These are phyloP conservation scores for Cladophialophora chaetospira DNA, from an alignment of 2,329 filamentous ascomycete species.

Conservation along the genomic window DNA sequence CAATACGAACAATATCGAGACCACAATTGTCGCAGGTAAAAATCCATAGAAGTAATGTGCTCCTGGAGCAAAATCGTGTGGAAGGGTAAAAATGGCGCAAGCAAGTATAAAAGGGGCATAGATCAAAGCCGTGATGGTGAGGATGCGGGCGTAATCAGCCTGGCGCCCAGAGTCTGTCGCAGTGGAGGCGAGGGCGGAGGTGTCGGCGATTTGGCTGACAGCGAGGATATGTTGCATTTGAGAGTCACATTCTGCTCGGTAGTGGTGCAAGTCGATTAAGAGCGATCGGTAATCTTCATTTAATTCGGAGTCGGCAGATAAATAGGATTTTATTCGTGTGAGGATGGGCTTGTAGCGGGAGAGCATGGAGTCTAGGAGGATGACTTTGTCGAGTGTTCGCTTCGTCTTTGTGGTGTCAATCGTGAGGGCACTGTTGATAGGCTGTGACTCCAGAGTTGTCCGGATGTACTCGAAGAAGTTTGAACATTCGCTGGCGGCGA, in stretches of 20 bases:
- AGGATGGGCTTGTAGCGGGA: conserved; percentile 29
- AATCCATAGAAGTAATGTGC: conserved; percentile 29
- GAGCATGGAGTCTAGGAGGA: conserved; percentile 28
- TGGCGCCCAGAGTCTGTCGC: conserved; percentile 21
- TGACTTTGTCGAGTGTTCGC: conserved; percentile 23
- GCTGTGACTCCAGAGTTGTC: conserved; percentile 22
- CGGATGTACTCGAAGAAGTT: conserved; percentile 30
- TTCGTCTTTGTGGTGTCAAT: conserved; percentile 21
- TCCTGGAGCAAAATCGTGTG: conserved; percentile 27
- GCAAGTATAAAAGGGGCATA: conserved; percentile 28
- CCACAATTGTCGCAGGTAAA: conserved; percentile 25
- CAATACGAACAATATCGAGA: conserved; percentile 26
- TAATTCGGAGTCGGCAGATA: conserved; percentile 20
- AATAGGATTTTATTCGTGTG: conserved; percentile 25
- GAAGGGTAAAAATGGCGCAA: conserved; percentile 29
- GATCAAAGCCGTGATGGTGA: conserved; percentile 28
- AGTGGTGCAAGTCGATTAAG: conserved; percentile 29
- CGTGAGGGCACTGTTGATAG: conserved; percentile 21
- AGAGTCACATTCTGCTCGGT: conserved; percentile 28
- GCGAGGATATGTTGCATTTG: conserved; percentile 30
- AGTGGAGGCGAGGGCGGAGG: conserved; percentile 18
- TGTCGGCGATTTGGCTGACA: conserved; percentile 25
- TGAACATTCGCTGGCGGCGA: conserved; percentile 28
- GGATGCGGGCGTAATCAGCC: conserved; percentile 28
- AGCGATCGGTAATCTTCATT: conserved; percentile 27